Conservation (phyloP, 2,329 filamentous ascomycete genomes). For the Cytospora mali region DNA sequence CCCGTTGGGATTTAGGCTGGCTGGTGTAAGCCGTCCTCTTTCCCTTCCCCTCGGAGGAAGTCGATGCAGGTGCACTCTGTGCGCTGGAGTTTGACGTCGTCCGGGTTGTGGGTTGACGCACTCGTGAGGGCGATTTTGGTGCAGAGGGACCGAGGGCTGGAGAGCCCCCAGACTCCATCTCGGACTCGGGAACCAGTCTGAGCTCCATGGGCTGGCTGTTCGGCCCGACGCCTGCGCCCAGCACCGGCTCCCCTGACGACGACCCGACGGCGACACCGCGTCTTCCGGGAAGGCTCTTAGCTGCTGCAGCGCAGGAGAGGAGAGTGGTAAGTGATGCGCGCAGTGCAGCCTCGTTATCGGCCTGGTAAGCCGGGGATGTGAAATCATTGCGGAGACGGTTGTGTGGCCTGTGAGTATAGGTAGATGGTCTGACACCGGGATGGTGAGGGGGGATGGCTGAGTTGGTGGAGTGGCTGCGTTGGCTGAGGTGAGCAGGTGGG, state of each 20-base stretch:
- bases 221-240: conserved; percentile 45
- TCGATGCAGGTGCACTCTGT: conserved; percentile 34
- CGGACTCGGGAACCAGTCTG: conserved; percentile 62
- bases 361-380: conserved; percentile 74
- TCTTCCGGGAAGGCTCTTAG: conserved; percentile 75
- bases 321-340: conserved; percentile 93
- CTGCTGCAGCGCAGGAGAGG: conserved; percentile 91
- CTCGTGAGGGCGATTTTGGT: conserved; percentile 29
- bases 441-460: conserved; percentile 51
- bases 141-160: conserved; percentile 31
- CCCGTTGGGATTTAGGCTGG: conserved; percentile 45
- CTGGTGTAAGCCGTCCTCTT: conserved; percentile 49
- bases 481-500: conserved; percentile 60
- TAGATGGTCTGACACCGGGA: conserved; percentile 34
- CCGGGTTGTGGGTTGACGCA: conserved; percentile 24
- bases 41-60: conserved; percentile 45
- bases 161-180: conserved; percentile 49
- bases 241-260: conserved; percentile 34
- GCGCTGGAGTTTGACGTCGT: conserved; percentile 38
- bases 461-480: conserved; percentile 53
- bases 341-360: conserved; percentile 90
- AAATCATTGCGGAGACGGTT: conserved; percentile 59
- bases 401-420: conserved; percentile 52
- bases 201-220: conserved; percentile 60
- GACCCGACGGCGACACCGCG: conserved; percentile 43